A percentile compares a stretch with the other conserved stretches of the same genome.
Conservation (phyloP, 331 rosid genomes). For the Saraca asoca region DNA sequence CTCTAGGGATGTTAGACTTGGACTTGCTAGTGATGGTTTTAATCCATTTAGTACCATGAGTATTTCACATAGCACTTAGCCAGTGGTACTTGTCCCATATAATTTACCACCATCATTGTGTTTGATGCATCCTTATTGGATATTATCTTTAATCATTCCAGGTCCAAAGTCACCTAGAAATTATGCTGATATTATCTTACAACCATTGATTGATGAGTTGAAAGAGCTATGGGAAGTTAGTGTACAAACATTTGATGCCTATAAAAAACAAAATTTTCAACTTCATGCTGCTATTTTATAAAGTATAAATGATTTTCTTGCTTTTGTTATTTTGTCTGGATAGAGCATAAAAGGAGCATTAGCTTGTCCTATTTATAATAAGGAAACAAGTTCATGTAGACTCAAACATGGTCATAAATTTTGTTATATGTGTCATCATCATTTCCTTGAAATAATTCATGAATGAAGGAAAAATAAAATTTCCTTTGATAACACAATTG, state of each 20-base stretch:
- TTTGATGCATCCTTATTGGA: constrained; percentile 6
- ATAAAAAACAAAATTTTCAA: not conserved
- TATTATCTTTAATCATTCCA: not conserved
- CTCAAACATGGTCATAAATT: not conserved
- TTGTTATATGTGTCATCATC: constrained; percentile 1
- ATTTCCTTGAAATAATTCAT: not conserved
- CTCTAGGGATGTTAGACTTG: not conserved
- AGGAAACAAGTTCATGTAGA: not conserved
- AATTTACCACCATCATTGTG: constrained; percentile 18
- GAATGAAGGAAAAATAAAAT: not conserved
- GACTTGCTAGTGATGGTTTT: constrained; percentile 9
- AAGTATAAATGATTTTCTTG: not conserved
- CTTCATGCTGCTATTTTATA: not conserved
- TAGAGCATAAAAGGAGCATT: constrained; percentile 2
- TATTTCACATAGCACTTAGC: not conserved
- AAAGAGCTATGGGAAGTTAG: not conserved
- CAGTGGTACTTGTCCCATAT: not conserved
- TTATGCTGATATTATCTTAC: not conserved
- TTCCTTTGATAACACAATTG: constrained; percentile 5
- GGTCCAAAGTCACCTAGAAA: not conserved
- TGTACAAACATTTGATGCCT: not conserved
- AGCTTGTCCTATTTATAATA: not conserved
- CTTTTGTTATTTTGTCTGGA: not conserved
- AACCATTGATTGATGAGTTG: not conserved
- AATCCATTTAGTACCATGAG: constrained; percentile 2